phyloP scores from a whole-genome alignment of 2,329 filamentous ascomycete species.

The Myotisia sp. region DNA sequence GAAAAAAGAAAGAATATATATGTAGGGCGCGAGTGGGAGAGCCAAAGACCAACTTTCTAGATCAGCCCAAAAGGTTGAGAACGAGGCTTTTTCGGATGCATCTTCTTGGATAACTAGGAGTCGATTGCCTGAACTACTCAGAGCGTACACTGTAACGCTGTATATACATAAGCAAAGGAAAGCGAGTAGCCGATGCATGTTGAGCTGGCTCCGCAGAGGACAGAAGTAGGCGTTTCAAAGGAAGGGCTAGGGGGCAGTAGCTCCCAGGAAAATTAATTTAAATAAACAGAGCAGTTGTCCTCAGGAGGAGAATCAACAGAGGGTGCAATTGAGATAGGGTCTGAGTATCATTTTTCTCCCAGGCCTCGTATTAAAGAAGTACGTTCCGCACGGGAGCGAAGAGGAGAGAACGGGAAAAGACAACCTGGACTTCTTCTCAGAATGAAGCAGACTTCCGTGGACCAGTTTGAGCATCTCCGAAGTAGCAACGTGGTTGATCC shows the following conservation, averaged over 20 bases:
- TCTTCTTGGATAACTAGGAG: constrained; percentile 81
- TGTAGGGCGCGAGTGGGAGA: constrained; percentile 3
- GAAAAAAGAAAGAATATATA: too few species aligned
- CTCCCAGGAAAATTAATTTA: constrained; percentile 5
- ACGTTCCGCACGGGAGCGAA: too few species aligned
- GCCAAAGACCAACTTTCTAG: constrained; percentile 27
- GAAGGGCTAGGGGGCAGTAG: constrained; percentile 11
- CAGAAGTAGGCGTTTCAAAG: constrained; percentile 22
- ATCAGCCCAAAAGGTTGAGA: constrained; percentile 56
- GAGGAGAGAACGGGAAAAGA: too few species aligned
- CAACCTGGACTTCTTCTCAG: too few species aligned
- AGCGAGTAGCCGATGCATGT: constrained; percentile 62
- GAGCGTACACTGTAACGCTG: constrained; percentile 42
- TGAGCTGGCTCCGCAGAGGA: constrained; percentile 19
- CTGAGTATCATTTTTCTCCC: constrained; percentile 3
- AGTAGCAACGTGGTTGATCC: too few species aligned
- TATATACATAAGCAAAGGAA: constrained; percentile 51
- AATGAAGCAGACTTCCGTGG: too few species aligned
- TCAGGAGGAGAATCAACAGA: too few species aligned
- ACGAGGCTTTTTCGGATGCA: constrained; percentile 61
- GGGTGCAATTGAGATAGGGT: not conserved
- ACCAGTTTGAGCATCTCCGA: too few species aligned
- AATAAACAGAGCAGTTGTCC: constrained; percentile 5
- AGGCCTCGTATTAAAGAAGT: not conserved
- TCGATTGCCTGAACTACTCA: constrained; percentile 65